Evolutionary conservation across 2,329 filamentous ascomycete species (phyloP).

Genomic region (Aspergillus nomiae): DNA sequence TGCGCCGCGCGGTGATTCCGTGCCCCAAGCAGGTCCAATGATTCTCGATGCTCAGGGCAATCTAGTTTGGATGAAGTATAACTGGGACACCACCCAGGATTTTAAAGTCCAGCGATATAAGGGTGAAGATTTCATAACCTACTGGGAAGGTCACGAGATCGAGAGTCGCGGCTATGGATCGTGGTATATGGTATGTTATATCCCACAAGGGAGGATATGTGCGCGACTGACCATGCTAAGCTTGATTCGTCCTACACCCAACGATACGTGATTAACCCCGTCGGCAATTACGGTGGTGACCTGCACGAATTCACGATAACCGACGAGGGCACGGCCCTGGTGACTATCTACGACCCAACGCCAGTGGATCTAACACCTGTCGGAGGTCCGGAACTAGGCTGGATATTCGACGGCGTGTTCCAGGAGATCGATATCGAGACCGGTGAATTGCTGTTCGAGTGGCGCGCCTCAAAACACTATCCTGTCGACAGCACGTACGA

Average conservation of each 20-base stretch:
- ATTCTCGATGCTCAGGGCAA: conserved; percentile 31
- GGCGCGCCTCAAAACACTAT: conserved; percentile 39
- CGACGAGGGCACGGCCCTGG: conserved; percentile 30
- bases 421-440: conserved; percentile 41
- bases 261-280: conserved; percentile 21
- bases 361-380: conserved; percentile 30
- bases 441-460: conserved; percentile 37
- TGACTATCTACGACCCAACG: conserved; percentile 33
- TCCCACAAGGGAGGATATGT: background rate
- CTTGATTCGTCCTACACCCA: conserved; percentile 28
- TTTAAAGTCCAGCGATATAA: conserved; percentile 28
- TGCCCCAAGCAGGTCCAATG: conserved; percentile 28
- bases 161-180: conserved; percentile 23
- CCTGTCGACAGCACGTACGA: conserved; percentile 26
- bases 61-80: conserved; percentile 30
- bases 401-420: conserved; percentile 33
- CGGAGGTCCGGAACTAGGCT: conserved; percentile 30
- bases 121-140: conserved; percentile 27
- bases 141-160: conserved; percentile 28
- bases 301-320: conserved; percentile 40
- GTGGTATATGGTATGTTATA: conserved; percentile 29
- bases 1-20: conserved; percentile 34
- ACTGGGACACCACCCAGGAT: conserved; percentile 28
- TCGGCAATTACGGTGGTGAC: conserved; percentile 28
- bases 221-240: conserved; percentile 13